Evolutionary conservation across 345 rosid species (phyloP), one percentile per base, ranked within the genome.

Genomic region (Gossypium herbaceum): DNA sequence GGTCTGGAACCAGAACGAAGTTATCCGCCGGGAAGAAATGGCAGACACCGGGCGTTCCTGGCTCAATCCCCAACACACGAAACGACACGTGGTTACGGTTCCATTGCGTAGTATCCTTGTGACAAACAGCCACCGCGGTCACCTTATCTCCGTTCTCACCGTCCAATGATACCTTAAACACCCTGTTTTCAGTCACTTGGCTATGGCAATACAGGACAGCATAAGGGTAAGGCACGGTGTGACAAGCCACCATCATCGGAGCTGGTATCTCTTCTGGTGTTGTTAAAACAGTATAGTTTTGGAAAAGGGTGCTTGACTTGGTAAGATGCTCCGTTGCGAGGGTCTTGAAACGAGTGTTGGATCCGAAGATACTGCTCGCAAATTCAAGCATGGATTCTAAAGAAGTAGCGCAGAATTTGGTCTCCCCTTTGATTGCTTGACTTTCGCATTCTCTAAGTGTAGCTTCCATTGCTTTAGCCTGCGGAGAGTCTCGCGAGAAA

Each of bases 71-170:
- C 29, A 84, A 68, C 16, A 83, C 75, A 2, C 56, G 75, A 68
- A 88, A 85, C 11, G 88, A 77, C 12, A 73, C 73, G 59, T 85
- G 87, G 17, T 79, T 47, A 1, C 3, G 79, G 55, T 20, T 68
- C 88, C 89, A 86, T 24, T 80, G 79, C 19, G 89, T 79, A 1
- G 89, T 83, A 54, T 88, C 88, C 85, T 82, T 76, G 76, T 88
- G 92, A 41, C 88, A 86, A 22, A 85, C 84, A 3, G 84, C 82
- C 25, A 79, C 47, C 10, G 89, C 88, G 5, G 67, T 73, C 19
- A 83, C 82, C 24, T 12, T 60, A 7, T 84, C 86, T 15, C 86
- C 87, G 16, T 79, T 76, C 7, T 88, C 88, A 12, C 87, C 86
- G 0, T 25, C 78, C 56, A 85, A 44, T 2, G 69, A 71, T 19